Percentiles rank a stretch among this genome's conserved stretches.
phyloP scores from a whole-genome alignment of 192 early-diverging fungal genomes.

The Coemansia sp. region DNA sequence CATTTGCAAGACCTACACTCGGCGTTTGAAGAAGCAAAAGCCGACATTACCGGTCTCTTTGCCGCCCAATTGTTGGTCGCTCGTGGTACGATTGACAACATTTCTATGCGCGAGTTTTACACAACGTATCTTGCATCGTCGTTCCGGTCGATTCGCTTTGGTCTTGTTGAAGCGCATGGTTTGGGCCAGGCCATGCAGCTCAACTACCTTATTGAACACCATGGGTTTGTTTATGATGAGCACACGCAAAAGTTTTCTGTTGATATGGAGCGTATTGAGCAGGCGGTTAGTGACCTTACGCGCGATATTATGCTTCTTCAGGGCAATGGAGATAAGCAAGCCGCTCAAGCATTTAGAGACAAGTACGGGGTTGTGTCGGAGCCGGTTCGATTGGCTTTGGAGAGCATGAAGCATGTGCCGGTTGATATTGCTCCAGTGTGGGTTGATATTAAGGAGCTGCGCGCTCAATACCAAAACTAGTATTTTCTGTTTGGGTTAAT shows the following conservation, averaged over 20 bases:
- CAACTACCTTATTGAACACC: constrained; percentile 65
- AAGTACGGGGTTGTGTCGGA: constrained; percentile 57
- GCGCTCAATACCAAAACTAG: constrained; percentile 5
- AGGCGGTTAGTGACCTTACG: constrained; percentile 61
- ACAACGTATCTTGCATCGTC: constrained; percentile 72
- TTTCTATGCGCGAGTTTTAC: constrained; percentile 64
- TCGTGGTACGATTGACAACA: constrained; percentile 58
- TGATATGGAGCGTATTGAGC: constrained; percentile 57
- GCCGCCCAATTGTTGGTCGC: constrained; percentile 63
- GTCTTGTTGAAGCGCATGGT: constrained; percentile 68
- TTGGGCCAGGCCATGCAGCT: constrained; percentile 72
- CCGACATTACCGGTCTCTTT: constrained; percentile 69
- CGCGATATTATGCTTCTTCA: constrained; percentile 67
- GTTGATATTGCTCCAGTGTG: constrained; percentile 53
- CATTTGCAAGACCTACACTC: constrained; percentile 68
- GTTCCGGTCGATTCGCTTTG: constrained; percentile 71
- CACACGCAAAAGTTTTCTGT: constrained; percentile 57
- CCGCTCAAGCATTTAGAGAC: constrained; percentile 59
- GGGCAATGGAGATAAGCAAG: constrained; percentile 66
- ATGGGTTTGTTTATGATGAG: constrained; percentile 58
- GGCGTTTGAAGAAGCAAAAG: constrained; percentile 77
- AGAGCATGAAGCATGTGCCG: constrained; percentile 54
- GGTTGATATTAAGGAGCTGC: constrained; percentile 36
- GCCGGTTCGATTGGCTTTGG: constrained; percentile 56
- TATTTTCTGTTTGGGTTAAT: too few relatives aligned